phyloP scores from a whole-genome alignment of 768 basidiomycete genomes.

The Lentinula edodes region DNA sequence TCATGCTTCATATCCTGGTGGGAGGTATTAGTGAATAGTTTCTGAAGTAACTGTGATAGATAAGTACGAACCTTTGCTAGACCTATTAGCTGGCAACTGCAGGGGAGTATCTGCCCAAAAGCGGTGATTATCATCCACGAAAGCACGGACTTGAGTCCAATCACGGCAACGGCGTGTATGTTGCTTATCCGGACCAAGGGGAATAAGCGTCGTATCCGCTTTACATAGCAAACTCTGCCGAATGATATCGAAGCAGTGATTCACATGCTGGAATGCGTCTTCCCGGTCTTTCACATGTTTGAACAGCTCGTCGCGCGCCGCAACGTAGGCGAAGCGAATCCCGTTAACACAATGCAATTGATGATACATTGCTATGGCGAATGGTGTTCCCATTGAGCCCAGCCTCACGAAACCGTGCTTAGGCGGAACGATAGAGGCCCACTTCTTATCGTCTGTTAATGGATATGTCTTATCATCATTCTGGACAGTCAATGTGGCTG shows the following conservation, averaged over 20 bases:
- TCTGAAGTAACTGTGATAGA: not conserved
- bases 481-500: not conserved
- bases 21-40: not conserved
- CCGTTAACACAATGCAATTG: constrained; percentile 24
- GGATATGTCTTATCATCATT: constrained; percentile 3
- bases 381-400: constrained; percentile 17
- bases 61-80: not conserved
- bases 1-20: not conserved
- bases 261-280: constrained; percentile 9
- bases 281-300: constrained; percentile 4
- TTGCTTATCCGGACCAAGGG: not conserved
- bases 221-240: constrained; percentile 12
- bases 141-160: constrained; percentile 5
- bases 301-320: constrained; percentile 12
- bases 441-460: constrained; percentile 5
- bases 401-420: constrained; percentile 11
- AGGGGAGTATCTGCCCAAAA: constrained; percentile 8
- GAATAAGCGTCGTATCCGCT: constrained; percentile 7
- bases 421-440: constrained; percentile 9
- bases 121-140: constrained; percentile 8
- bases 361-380: constrained; percentile 22
- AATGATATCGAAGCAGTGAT: constrained; percentile 14
- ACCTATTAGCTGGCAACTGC: not conserved
- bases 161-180: constrained; percentile 7
- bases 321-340: constrained; percentile 12